Base-by-base conservation (phyloP, 2,329 filamentous ascomycete genomes). In the Talaromyces marneffei region DNA sequence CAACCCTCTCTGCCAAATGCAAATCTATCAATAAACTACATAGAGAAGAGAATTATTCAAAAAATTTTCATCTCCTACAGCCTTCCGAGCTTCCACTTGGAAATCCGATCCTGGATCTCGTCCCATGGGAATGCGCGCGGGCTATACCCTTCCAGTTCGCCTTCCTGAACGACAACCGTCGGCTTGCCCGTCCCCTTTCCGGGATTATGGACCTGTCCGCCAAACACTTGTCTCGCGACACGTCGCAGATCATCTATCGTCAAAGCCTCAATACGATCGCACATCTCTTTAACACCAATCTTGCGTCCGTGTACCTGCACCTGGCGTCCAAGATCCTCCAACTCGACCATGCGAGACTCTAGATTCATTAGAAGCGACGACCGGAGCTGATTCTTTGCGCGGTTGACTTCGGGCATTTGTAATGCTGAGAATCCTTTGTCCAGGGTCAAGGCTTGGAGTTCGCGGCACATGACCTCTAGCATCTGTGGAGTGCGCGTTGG, bases 301-400 rank as follows among this genome's bases (percentile, higher is more conserved):
- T 97, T 96, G 66, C 86, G 85, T 23, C 93, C 94, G 72, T 97
- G 92, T n/a, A 97, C 91, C 79, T 97, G 94, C 10, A 99, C 91
- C 74, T 97, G 93, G 65, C 94, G 82, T 23, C 94, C 94, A 0
- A 99, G 83, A 73, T 99, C 94, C 77, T 99, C 94, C 6, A 99
- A 84, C 79, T 97, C 94, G 9, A 99, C 92, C 92, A 99, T 97
- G 63, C 94, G 85, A 67, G 87, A 92, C 79, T 99, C 94, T 29
- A 99, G 85, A 77, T 99, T 99, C 94, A 99, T 99, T 55, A 99
- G 83, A 42, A 99, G 81, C 61, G 86, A 90, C 14, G 88, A 92
- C 44, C 92, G 86, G 16, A 99, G 85, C 79, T 99, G 94, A 75
- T 99, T 99, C 84, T 99, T 99, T 18, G 94, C 94, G 55, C 94